Evolutionary conservation across 768 basidiomycete species (phyloP).

Genomic region (Boletus speciosus): DNA sequence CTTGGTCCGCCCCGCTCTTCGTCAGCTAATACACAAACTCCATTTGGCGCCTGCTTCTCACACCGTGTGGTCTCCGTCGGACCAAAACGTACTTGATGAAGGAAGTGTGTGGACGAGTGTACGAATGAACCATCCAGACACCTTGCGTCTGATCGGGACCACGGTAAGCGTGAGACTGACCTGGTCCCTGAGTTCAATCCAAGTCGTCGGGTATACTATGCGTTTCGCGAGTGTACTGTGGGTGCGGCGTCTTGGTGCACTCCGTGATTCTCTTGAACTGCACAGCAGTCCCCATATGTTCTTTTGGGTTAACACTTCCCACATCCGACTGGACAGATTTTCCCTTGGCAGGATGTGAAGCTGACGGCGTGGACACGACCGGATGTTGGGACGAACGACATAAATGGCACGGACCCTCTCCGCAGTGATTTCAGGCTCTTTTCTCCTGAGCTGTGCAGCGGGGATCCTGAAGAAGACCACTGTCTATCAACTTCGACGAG

Average conservation of each 20-base stretch:
- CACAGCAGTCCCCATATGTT: background rate
- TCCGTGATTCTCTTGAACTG: background rate
- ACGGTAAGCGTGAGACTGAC: constrained; percentile 13
- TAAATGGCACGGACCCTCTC: background rate
- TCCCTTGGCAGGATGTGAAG: background rate
- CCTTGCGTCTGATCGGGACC: constrained; percentile 41
- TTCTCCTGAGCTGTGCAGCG: background rate
- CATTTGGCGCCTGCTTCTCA: constrained; percentile 21
- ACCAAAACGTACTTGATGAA: constrained; percentile 60
- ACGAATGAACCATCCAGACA: constrained; percentile 49
- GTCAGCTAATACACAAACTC: constrained; percentile 16
- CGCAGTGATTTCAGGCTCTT: background rate
- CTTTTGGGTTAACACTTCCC: background rate
- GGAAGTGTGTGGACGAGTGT: constrained; percentile 56
- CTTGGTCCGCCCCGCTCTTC: background rate
- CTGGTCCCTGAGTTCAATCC: background rate
- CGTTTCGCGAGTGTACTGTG: background rate
- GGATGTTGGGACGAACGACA: background rate
- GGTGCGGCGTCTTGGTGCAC: background rate
- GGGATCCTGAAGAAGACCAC: background rate
- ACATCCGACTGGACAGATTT: background rate
- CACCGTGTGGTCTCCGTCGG: constrained; percentile 29
- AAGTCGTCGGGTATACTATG: background rate
- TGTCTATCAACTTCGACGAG: background rate
- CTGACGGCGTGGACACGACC: background rate